Evolutionary conservation across 805 yeast genomes (phyloP).

Genomic region (Starmera dryadoides): DNA sequence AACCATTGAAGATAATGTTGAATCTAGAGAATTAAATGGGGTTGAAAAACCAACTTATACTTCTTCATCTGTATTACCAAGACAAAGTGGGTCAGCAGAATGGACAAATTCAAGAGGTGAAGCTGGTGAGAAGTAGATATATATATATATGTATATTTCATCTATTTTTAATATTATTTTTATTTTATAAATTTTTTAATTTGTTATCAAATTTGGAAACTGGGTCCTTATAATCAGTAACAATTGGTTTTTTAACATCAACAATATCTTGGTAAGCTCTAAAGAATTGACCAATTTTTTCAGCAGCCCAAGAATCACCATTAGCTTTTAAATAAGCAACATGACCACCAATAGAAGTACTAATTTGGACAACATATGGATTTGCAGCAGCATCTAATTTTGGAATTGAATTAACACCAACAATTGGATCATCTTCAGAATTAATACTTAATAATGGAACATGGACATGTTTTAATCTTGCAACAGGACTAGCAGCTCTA

Average conservation of each 20-base stretch:
- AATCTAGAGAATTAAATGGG: conserved; percentile 22
- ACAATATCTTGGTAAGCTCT: conserved; percentile 28
- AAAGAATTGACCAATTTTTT: conserved; percentile 33
- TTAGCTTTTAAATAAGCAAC: conserved; percentile 41
- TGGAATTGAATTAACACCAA: conserved; percentile 46
- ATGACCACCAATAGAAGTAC: conserved; percentile 69
- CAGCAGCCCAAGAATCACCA: conserved; percentile 41
- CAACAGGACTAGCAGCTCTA: conserved; percentile 55
- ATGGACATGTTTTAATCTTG: conserved; percentile 45
- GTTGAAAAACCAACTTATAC: conserved; percentile 3
- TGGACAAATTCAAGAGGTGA: conserved; percentile 85
- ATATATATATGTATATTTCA: background rate
- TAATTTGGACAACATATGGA: conserved; percentile 50
- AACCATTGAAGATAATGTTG: conserved; percentile 29
- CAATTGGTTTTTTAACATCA: conserved; percentile 13
- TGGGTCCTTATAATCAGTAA: conserved; percentile 10
- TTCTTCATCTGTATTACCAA: conserved; percentile 16
- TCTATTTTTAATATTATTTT: too few relatives aligned
- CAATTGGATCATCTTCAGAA: conserved; percentile 63
- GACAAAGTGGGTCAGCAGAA: conserved; percentile 69
- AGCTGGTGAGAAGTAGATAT: conserved; percentile 34
- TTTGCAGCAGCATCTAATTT: conserved; percentile 38
- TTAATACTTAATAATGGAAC: conserved; percentile 58
- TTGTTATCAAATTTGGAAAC: conserved; percentile 12
- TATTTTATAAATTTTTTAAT: conserved; percentile 6